These are phyloP conservation scores for Aspergillus ostianus DNA, from an alignment of 495 filamentous ascomycete species.

Conservation along the genomic window DNA sequence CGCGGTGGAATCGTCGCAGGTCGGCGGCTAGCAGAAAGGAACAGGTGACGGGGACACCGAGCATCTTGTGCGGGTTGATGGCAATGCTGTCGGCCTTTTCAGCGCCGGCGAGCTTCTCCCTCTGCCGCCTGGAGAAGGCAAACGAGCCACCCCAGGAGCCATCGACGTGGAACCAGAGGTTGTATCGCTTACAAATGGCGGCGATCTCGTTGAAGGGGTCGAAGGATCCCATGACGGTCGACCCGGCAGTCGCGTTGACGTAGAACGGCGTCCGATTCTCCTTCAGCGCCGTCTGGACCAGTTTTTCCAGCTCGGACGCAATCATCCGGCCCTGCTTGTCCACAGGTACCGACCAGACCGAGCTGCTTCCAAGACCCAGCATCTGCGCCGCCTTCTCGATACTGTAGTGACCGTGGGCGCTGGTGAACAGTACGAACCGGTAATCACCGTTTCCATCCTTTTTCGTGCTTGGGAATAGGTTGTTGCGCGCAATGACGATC, in stretches of 20 bases:
- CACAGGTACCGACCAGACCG: constrained; percentile 72
- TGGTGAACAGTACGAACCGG: constrained; percentile 83
- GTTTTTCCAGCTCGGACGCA: constrained; percentile 57
- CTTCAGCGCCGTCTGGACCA: constrained; percentile 55
- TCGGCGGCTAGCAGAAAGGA: constrained; percentile 82
- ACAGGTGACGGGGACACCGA: constrained; percentile 86
- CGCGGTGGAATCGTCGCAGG: constrained; percentile 68
- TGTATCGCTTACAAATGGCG: constrained; percentile 65
- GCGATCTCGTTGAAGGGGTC: constrained; percentile 76
- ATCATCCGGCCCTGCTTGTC: constrained; percentile 72
- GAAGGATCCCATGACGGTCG: constrained; percentile 87
- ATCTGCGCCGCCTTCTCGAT: constrained; percentile 91
- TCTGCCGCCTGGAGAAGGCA: constrained; percentile 67
- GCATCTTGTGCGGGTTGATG: constrained; percentile 96
- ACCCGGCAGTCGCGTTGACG: constrained; percentile 93
- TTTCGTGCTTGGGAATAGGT: constrained; percentile 74
- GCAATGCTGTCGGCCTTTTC: constrained; percentile 76
- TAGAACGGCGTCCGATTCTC: constrained; percentile 82
- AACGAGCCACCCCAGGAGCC: constrained; percentile 87
- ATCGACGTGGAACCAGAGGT: constrained; percentile 89
- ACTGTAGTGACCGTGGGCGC: constrained; percentile 85
- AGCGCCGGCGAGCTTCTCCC: constrained; percentile 62
- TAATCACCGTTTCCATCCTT: constrained; percentile 60
- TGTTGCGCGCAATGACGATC: constrained; percentile 86
- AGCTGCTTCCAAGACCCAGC: constrained; percentile 73